Evolutionary conservation across 495 filamentous ascomycete genomes (phyloP), one percentile per base, ranked within the genome.

Genomic region (Hyaloscypha bicolor): DNA sequence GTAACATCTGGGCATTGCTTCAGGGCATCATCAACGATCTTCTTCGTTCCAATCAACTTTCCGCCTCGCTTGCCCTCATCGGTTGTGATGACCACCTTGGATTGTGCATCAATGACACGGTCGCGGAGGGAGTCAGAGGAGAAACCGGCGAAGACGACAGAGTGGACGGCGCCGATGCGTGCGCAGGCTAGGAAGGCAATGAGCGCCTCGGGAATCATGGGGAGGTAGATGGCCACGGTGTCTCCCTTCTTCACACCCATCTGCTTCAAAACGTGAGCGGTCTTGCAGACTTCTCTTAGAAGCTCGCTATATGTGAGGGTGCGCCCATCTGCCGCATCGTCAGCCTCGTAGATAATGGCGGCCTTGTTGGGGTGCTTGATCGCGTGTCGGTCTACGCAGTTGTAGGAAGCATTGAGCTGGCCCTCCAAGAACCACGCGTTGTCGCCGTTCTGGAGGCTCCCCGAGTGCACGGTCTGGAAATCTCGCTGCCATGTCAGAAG

Each of bases 291-390:
- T 76, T 99, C 87, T 64, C 94, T 88, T 53, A 98, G 88, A 59
- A 99, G 88, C 86, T 99, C 93, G 74, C 90, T 87, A 72, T 98
- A 99, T 68, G 92, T 95, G 74, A 98, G 90, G 30, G 81, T 92
- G 62, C 95, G 92, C 72, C 96, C 94, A 72, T 96, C 90, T 55
- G 81, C 85, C 32, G 90, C 88, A 79, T 98, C 95, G 73, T 98
- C 96, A 61, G 93, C 95, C 79, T 99, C 95, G 81, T 97, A 99
- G 83, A 98, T 97, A 79, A 99, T 96, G 72, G 95, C 95, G 48
- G 94, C 87, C 81, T 87, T 91, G 79, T 97, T 81, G 21, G 96
- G 96, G 80, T 97, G 86, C 79, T 93, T 93, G 81, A 94, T 83
- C 11, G 94, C 95, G 79, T 97, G 95, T 68, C 95, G 91, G 73